Conservation (phyloP, 352 stramenopile species). For the Phytophthora rubi region DNA sequence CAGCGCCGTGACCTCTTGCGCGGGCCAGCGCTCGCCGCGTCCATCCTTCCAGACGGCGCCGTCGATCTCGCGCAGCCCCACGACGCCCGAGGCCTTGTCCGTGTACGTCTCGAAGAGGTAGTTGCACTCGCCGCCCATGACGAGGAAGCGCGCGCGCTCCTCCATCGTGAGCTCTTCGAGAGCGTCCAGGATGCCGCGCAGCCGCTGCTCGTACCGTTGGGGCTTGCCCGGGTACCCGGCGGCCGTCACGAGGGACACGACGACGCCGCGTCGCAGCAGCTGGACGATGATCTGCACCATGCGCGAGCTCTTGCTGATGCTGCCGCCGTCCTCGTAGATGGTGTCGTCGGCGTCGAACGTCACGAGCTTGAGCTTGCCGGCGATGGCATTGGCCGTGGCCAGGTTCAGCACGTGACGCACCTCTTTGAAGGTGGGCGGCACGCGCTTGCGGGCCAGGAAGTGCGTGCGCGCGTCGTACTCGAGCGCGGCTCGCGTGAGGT, state of each 20-base stretch:
- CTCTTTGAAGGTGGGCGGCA: slow-evolving; percentile 87
- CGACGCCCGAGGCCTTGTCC: slow-evolving; percentile 41
- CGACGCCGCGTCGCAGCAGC: slow-evolving; percentile 68
- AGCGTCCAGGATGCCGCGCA: slow-evolving; percentile 80
- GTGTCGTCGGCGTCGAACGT: slow-evolving; percentile 90
- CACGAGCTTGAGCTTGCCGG: slow-evolving; percentile 77
- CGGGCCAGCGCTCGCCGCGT: slow-evolving; percentile 86
- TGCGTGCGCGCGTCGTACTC: slow-evolving; percentile 79
- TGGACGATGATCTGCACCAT: slow-evolving; percentile 82
- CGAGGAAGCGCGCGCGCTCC: slow-evolving; percentile 76
- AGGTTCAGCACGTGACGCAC: slow-evolving; percentile 88
- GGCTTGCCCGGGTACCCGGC: slow-evolving; percentile 80
- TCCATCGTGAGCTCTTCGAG: slow-evolving; percentile 56
- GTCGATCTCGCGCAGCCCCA: slow-evolving; percentile 74
- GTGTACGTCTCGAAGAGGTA: slow-evolving; percentile 90
- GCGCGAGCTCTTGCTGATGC: slow-evolving; percentile 62
- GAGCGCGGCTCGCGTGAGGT: slow-evolving; percentile 65
- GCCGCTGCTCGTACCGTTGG: slow-evolving; percentile 70
- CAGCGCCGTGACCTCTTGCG: slow-evolving; percentile 81
- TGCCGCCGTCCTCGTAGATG: slow-evolving; percentile 87
- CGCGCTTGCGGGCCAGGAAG: slow-evolving; percentile 78
- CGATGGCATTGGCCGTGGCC: slow-evolving; percentile 76
- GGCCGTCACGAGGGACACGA: slow-evolving; percentile 86
- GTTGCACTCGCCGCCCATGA: slow-evolving; percentile 98
- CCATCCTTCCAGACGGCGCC: slow-evolving; percentile 79